Evolutionary conservation across 441 rosid species (phyloP), one percentile per base, ranked within the genome.

Genomic region (Brassica balearica): DNA sequence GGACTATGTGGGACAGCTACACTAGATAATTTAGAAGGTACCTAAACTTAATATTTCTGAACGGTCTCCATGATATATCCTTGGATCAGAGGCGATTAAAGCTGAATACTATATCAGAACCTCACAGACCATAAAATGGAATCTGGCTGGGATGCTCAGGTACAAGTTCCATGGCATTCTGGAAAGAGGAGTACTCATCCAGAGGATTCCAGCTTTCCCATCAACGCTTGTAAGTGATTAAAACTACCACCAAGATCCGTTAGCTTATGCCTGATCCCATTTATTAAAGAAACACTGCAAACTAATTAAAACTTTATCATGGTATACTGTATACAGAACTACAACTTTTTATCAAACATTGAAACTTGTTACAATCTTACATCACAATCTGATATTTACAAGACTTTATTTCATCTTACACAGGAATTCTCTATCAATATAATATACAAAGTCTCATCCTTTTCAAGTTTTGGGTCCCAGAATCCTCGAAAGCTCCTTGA

Each of bases 181-280:
- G 98, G 69, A 93, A 78, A 12, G 97, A 95, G 68, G 97, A 84
- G 77, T n/a, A n/a, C n/a, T 91, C 96, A 65, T 96, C 99, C 9
- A 25, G 87, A 87, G 69, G 90, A 81, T 82, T 86, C n/a, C n/a
- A n/a, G n/a, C n/a, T n/a, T n/a, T n/a, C 88, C 87, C 91, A 86
- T 88, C 90, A 92, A 86, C 22, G 94, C 92, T 81, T 89, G 85
- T 9, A 94, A 84, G 83, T 92, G 98, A 55, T 91, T 93, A 6
- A 96, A 97, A 85, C 95, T 90, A 48, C 97, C 95, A 74, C 97
- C 97, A 15, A 92, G 97, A 76, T 94, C 92, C 1, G 95, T 94
- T 56, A 92, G 78, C 27, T 86, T 81, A 67, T 87, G 85, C 48
- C 95, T 69, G 62, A 73, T 55, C 64, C 82, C 77, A 36, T 73